Evolutionary conservation across 371 early-diverging fungal genomes (phyloP).

Genomic region (Dinochytrium kinnereticum): DNA sequence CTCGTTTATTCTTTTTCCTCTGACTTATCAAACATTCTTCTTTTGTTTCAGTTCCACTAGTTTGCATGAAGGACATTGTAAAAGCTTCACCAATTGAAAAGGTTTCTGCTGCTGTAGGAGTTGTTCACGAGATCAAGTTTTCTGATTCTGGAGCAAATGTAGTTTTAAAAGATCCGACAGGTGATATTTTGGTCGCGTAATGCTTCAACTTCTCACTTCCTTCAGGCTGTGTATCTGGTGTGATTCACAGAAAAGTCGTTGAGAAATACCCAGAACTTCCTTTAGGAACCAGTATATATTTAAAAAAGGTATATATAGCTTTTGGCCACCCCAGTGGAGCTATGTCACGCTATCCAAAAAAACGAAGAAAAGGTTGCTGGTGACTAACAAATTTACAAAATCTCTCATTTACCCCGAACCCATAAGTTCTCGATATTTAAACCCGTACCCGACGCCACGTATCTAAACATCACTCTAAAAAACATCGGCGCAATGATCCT

Average conservation of each 20-base stretch:
- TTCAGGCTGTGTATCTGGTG: background rate
- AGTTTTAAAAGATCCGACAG: slow-evolving; percentile 1
- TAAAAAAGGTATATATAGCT: background rate
- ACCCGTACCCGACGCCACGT: background rate
- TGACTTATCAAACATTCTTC: background rate
- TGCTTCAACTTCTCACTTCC: background rate
- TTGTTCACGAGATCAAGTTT: background rate
- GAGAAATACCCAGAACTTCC: background rate
- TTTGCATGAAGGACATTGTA: background rate
- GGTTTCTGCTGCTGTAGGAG: background rate
- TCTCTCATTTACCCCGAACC: background rate
- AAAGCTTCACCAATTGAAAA: background rate
- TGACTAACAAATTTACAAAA: background rate
- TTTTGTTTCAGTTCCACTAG: background rate
- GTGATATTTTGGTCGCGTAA: background rate
- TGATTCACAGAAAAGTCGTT: background rate
- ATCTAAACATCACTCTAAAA: background rate
- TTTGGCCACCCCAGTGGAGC: background rate
- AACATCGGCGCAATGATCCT: background rate
- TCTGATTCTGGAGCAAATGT: background rate
- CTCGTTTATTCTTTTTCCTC: too few species aligned
- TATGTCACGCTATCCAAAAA: background rate
- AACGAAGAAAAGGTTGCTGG: background rate
- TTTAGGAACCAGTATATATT: background rate
- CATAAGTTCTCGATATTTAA: background rate